These are phyloP conservation scores for Zymoseptoria ardabiliae DNA, from an alignment of 2,329 filamentous ascomycete genomes.

Conservation along the genomic window DNA sequence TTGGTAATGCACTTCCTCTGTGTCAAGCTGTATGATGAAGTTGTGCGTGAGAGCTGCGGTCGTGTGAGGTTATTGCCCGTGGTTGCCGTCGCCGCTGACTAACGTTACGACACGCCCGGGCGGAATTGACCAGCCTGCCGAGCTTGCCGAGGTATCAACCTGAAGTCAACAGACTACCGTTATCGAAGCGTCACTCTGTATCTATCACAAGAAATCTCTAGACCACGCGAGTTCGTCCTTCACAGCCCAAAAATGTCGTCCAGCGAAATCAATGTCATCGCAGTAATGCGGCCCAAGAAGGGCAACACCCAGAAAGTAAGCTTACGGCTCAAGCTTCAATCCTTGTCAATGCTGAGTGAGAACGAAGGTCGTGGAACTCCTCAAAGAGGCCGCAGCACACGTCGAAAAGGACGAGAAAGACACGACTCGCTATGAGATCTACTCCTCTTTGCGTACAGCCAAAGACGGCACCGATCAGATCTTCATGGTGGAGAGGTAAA, in stretches of 20 bases:
- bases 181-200: no score
- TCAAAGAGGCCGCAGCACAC: conserved; percentile 9
- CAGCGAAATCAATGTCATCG: conserved; percentile 13
- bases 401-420: conserved; percentile 10
- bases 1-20: no score
- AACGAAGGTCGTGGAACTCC: conserved; percentile 7
- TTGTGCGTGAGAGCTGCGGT: no score
- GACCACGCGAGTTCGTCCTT: background rate
- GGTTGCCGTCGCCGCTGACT: no score
- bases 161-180: no score
- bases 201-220: background rate
- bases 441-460: conserved; percentile 6
- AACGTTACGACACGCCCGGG: no score
- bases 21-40: no score
- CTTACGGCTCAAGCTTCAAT: background rate
- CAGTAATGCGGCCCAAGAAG: conserved; percentile 12
- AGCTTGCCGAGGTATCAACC: no score
- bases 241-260: conserved; percentile 5
- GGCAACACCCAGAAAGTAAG: conserved; percentile 13
- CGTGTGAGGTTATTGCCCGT: no score
- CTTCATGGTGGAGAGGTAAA: conserved; percentile 14
- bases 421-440: conserved; percentile 9
- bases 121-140: no score
- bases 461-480: conserved; percentile 14
- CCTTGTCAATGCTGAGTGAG: background rate